phyloP scores from a whole-genome alignment of 2,329 filamentous ascomycete genomes.

The Cladobotryum mycophilum region DNA sequence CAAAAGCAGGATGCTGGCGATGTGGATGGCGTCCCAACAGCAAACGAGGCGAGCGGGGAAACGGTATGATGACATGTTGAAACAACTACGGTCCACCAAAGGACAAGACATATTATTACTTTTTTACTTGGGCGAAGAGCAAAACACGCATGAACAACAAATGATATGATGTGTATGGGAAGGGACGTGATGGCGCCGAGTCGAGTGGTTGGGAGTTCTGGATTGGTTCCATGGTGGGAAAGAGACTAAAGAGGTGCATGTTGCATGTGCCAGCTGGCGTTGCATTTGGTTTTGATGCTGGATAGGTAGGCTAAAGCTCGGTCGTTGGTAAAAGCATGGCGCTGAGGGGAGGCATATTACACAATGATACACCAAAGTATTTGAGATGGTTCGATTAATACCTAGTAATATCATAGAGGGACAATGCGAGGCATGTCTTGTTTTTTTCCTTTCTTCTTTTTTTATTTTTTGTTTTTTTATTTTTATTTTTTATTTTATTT shows the following conservation, averaged over 20 bases:
- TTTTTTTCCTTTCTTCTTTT: background rate
- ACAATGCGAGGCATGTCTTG: constrained; percentile 5
- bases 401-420: constrained; percentile 4
- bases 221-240: background rate
- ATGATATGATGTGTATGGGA: background rate
- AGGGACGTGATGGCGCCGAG: constrained; percentile 5
- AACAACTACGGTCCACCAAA: background rate
- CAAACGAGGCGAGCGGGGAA: constrained; percentile 5
- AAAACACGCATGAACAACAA: constrained; percentile 2
- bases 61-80: background rate
- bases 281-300: constrained; percentile 10
- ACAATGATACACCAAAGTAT: constrained; percentile 3
- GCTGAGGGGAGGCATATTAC: background rate
- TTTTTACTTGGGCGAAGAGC: constrained; percentile 4
- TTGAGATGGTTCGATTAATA: background rate
- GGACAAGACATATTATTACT: constrained; percentile 5
- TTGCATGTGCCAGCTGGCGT: constrained; percentile 7
- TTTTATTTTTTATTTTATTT: background rate
- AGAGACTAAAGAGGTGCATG: background rate
- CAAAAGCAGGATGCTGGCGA: constrained; percentile 4
- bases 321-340: constrained; percentile 1
- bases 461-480: background rate
- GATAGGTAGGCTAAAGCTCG: constrained; percentile 1
- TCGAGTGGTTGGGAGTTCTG: constrained; percentile 3
- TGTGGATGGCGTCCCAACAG: background rate